Percentiles rank a stretch among this genome's conserved stretches.
Evolutionary conservation across 176 grass and related monocot genomes (phyloP).

Genomic region (Luzula sylvatica): DNA sequence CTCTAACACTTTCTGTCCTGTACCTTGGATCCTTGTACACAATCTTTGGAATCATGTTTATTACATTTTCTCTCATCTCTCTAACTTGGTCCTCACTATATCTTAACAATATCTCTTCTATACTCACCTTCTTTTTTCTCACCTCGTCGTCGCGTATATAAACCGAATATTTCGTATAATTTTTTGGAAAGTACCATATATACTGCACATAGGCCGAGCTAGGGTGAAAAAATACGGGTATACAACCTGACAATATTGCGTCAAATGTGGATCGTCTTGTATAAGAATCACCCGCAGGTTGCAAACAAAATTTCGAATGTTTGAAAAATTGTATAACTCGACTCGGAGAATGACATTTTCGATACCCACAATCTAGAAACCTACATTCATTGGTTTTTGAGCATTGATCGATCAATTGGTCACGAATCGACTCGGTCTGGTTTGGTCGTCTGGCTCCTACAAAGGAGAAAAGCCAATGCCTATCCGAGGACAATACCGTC

Average conservation of each 20-base stretch:
- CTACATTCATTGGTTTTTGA: conserved; percentile 13
- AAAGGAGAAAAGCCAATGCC: conserved; percentile 31
- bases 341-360: conserved; percentile 19
- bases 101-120: conserved; percentile 33
- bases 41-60: conserved; percentile 50
- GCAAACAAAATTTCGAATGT: conserved; percentile 28
- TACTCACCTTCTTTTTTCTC: conserved; percentile 23
- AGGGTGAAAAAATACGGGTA: conserved; percentile 52
- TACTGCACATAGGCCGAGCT: conserved; percentile 29
- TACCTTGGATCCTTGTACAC: conserved; percentile 35
- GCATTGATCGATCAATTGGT: conserved; percentile 34
- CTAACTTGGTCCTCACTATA: conserved; percentile 33
- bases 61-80: no score
- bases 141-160: conserved; percentile 23
- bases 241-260: conserved; percentile 36
- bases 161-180: conserved; percentile 25
- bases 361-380: conserved; percentile 29
- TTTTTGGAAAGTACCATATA: conserved; percentile 31
- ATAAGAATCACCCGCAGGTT: conserved; percentile 39
- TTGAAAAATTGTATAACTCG: conserved; percentile 24
- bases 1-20: conserved; percentile 12
- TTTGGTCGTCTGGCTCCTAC: conserved; percentile 19
- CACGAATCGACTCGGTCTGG: conserved; percentile 26
- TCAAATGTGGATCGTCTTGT: conserved; percentile 41
- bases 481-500: neutral